A percentile compares a stretch with the other conserved stretches of the same genome.
These are phyloP conservation scores for Leishmania aethiopica DNA, from an alignment of 208 protist genomes.

Conservation along the genomic window DNA sequence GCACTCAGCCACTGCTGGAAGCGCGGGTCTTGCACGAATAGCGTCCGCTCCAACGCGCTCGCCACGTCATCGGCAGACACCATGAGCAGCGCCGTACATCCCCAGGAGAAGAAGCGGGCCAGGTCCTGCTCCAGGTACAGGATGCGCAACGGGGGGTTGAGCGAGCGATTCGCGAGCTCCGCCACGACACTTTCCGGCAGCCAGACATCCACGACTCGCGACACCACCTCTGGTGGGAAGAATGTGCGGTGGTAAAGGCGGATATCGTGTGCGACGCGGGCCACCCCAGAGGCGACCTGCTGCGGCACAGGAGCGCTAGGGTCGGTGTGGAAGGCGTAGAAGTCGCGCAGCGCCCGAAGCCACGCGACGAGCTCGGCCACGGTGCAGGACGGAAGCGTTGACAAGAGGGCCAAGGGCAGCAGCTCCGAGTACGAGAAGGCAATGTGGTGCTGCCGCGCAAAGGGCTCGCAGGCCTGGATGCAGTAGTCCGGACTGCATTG, in stretches of 20 bases:
- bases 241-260: constrained; percentile 57
- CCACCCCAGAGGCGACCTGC: constrained; percentile 61
- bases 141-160: constrained; percentile 60
- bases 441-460: constrained; percentile 64
- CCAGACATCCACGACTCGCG: constrained; percentile 44
- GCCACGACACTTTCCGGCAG: constrained; percentile 45
- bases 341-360: constrained; percentile 61
- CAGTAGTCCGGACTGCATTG: constrained; percentile 56
- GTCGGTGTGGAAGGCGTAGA: constrained; percentile 51
- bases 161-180: constrained; percentile 51
- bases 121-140: constrained; percentile 54
- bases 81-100: constrained; percentile 32
- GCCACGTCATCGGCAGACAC: constrained; percentile 43
- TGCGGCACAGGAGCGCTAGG: constrained; percentile 48
- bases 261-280: constrained; percentile 63
- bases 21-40: constrained; percentile 37
- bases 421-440: constrained; percentile 73
- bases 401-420: constrained; percentile 72
- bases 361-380: constrained; percentile 47
- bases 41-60: constrained; percentile 27
- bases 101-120: constrained; percentile 38
- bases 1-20: constrained; percentile 28
- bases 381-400: constrained; percentile 49
- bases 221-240: constrained; percentile 48
- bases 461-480: constrained; percentile 57